Evolutionary conservation across 2,329 filamentous ascomycete genomes (phyloP), one percentile per base, ranked within the genome.

Genomic region (Elsinoe batatas): DNA sequence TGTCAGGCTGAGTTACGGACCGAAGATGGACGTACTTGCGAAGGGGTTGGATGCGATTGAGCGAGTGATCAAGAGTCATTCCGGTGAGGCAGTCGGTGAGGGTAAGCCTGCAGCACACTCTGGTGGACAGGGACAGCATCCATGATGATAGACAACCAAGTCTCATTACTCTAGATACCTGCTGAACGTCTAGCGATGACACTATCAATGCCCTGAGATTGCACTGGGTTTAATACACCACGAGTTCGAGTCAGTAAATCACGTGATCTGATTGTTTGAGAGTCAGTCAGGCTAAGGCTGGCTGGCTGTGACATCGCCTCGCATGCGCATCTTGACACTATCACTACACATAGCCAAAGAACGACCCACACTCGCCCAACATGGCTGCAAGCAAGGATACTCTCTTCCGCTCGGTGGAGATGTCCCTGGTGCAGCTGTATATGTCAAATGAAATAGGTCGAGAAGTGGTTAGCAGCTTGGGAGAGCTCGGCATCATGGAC

Each of bases 391-490:
- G 71, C 54, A 77, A 88, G 76, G 90, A 97, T 76, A 95, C 91
- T 74, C 88, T 96, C 78, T 97, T 98, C 84, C 91, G 94, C 81
- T 98, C 93, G 71, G 88, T 90, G 88, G 88, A 96, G 74, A 98
- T 98, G 93, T 96, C 90, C 80, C 86, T 98, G 85, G 95, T 95
- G 68, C 93, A 98, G 84, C 86, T 98, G 68, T 98, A 97, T 76
- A 94, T 98, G 67, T 89, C 93, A 68, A 97, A 96, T 71, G 93
- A 98, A 79, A 97, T 98, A 65, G 91, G 93, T 65, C 84, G 93
- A 69, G 94, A 98, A 77, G 91, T 96, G 65, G 91, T 97, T 61
- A 95, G 91, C 69, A 91, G 91, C 56, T 79, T 98, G 62, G 93
- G 93, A 69, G 93, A 98, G 80, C 82, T 98, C 67, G 93, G 93